phyloP scores from a whole-genome alignment of 169 alveolate species.

The Plasmodium adleri region DNA sequence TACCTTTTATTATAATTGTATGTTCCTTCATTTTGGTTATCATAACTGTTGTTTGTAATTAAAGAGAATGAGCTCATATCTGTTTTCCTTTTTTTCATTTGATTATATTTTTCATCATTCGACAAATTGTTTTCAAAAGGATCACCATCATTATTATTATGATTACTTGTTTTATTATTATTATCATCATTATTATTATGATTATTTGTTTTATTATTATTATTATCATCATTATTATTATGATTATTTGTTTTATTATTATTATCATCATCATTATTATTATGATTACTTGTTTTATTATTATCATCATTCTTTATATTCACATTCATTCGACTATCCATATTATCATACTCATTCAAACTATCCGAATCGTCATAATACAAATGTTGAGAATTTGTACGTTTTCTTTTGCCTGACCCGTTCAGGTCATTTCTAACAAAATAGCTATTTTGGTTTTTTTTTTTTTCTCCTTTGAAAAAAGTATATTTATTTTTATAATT shows the following conservation, averaged over 20 bases:
- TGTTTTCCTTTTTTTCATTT: background rate
- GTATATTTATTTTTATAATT: background rate
- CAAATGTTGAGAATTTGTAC: background rate
- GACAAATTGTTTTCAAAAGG: too few species aligned
- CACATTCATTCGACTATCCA: background rate
- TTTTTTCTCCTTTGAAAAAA: background rate
- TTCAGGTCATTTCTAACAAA: too few species aligned
- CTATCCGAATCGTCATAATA: slow-evolving; percentile 12
- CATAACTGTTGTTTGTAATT: too few species aligned
- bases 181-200: background rate
- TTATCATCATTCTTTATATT: background rate
- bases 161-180: too few species aligned
- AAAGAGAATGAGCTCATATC: too few species aligned
- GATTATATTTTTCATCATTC: background rate
- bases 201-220: background rate
- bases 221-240: background rate
- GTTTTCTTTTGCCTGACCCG: background rate
- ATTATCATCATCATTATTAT: too few species aligned
- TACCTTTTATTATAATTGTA: background rate
- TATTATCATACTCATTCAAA: background rate
- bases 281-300: background rate
- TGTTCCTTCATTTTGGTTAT: too few species aligned
- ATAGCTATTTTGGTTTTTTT: background rate
- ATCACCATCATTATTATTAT: too few species aligned
- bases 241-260: background rate